phyloP scores from a whole-genome alignment of 2,329 filamentous ascomycete genomes.

The Colletotrichum echinochloae region DNA sequence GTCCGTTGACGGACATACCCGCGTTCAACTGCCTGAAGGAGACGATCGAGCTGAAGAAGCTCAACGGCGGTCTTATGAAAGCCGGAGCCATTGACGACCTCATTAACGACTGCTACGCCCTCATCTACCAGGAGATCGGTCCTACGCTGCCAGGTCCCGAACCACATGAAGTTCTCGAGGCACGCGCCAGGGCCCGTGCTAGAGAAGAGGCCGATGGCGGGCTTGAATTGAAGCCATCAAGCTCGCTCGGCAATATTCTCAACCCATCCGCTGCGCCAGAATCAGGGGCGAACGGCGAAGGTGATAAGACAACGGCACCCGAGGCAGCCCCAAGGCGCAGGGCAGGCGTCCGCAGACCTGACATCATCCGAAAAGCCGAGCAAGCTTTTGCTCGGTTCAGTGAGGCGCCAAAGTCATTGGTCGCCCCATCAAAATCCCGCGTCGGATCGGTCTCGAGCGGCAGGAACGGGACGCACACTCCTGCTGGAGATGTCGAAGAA shows the following conservation, averaged over 20 bases:
- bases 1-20: slow-evolving; percentile 52
- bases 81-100: slow-evolving; percentile 88
- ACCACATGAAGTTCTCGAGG: slow-evolving; percentile 60
- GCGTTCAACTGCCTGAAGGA: slow-evolving; percentile 69
- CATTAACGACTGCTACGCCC: slow-evolving; percentile 89
- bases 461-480: slow-evolving; percentile 58
- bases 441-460: slow-evolving; percentile 65
- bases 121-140: slow-evolving; percentile 77
- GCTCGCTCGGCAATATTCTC: slow-evolving; percentile 56
- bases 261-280: slow-evolving; percentile 58
- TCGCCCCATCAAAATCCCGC: slow-evolving; percentile 57
- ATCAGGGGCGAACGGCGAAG: slow-evolving; percentile 55
- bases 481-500: slow-evolving; percentile 48
- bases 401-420: slow-evolving; percentile 60
- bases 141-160: slow-evolving; percentile 67
- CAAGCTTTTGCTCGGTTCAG: slow-evolving; percentile 64
- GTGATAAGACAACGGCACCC: slow-evolving; percentile 49
- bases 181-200: slow-evolving; percentile 52
- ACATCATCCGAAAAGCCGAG: slow-evolving; percentile 72
- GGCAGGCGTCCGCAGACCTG: slow-evolving; percentile 63
- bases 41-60: slow-evolving; percentile 70
- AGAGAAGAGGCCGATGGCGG: slow-evolving; percentile 56
- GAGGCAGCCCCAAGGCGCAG: slow-evolving; percentile 57
- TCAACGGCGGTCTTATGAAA: slow-evolving; percentile 92
- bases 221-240: slow-evolving; percentile 50